A percentile compares a stretch with the other conserved stretches of the same genome.
These are phyloP conservation scores for Tetrapisispora taiwanensis DNA, from an alignment of 805 yeast genomes.

Conservation along the genomic window DNA sequence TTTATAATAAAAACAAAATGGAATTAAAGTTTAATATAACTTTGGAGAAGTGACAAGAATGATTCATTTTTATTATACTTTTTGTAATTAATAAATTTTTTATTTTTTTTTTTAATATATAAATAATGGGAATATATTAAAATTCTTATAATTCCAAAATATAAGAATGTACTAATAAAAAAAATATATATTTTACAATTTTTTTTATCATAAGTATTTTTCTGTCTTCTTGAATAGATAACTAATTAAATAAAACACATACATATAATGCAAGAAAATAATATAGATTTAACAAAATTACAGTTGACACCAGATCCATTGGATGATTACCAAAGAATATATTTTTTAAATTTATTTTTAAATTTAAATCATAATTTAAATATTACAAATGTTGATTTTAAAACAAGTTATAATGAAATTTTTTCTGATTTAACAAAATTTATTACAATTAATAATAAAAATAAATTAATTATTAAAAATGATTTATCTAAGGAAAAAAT, in stretches of 20 bases:
- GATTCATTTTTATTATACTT: no score
- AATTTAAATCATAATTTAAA: constrained; percentile 2
- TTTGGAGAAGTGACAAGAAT: no score
- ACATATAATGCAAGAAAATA: background rate
- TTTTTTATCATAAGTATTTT: no score
- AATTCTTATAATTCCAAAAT: no score
- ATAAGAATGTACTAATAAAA: no score
- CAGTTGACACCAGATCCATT: constrained; percentile 16
- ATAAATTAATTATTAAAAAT: background rate
- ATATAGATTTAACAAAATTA: constrained; percentile 11
- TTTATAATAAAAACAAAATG: no score
- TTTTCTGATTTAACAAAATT: constrained; percentile 1
- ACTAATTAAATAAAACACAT: background rate
- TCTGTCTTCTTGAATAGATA: no score
- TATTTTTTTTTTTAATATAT: no score
- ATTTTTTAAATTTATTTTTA: constrained; percentile 12
- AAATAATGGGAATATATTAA: no score
- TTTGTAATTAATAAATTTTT: no score
- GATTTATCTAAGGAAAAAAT: background rate
- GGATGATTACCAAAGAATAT: constrained; percentile 28
- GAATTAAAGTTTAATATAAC: no score
- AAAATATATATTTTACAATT: no score
- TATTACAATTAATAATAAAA: background rate
- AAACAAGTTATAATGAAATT: background rate
- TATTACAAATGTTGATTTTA: background rate